Percentiles rank a stretch among this genome's conserved stretches.
These are phyloP conservation scores for Biscutella laevigata DNA, from an alignment of 441 rosid species.

Conservation along the genomic window DNA sequence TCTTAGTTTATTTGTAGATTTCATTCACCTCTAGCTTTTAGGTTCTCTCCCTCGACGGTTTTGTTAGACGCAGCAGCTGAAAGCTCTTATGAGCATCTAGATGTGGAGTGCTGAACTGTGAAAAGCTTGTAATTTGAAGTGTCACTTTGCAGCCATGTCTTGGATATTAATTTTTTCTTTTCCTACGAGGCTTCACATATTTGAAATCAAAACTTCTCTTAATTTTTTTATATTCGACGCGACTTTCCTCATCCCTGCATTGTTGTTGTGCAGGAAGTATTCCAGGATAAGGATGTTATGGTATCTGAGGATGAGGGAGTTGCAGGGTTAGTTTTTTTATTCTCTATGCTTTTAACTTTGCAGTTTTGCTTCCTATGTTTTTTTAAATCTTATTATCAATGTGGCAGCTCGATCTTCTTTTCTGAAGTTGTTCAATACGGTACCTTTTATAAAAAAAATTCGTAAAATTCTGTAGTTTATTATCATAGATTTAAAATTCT, in stretches of 20 bases:
- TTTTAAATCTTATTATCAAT: not conserved
- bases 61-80: slow-evolving; percentile 8
- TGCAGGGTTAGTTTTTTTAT: slow-evolving; percentile 35
- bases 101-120: not conserved
- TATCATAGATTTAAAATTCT: not conserved
- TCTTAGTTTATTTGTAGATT: not conserved
- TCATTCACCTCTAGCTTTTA: slow-evolving; percentile 3
- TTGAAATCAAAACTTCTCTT: not conserved
- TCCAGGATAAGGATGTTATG: slow-evolving; percentile 47
- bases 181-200: not conserved
- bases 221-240: not conserved
- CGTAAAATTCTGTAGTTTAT: not conserved
- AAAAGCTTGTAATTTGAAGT: not conserved
- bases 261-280: slow-evolving; percentile 51
- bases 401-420: not conserved
- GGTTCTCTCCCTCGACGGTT: not conserved
- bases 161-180: not conserved
- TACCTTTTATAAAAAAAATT: not conserved
- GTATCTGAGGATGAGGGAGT: slow-evolving; percentile 34
- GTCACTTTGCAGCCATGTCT: slow-evolving; percentile 1
- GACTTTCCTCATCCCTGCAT: not conserved
- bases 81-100: slow-evolving; percentile 11
- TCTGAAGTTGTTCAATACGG: not conserved
- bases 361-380: not conserved
- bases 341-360: not conserved